Evolutionary conservation across 2,329 filamentous ascomycete species (phyloP), one percentile per base, ranked within the genome.

Genomic region (Beauveria sp.): DNA sequence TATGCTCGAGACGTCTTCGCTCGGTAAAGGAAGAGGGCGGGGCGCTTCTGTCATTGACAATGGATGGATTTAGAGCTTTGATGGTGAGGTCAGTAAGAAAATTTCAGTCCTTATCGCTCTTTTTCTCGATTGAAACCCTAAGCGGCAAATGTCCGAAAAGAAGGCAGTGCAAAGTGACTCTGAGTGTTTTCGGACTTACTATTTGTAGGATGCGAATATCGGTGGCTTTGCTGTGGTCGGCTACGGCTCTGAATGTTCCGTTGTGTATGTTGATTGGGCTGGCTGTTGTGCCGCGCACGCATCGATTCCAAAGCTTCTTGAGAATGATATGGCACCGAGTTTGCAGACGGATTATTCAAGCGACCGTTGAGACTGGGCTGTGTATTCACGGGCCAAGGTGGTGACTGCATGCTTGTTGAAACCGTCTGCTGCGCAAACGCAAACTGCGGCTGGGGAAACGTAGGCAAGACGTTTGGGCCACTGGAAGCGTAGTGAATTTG

Each of bases 1-100:
- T 63, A 41, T 69, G 64, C 26, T 65, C 61, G 55, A 67, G 68
- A 55, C 71, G 69, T 30, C 68, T 65, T 9, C 66, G 66, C 26
- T 67, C 66, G 9, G 67, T 64, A 24, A 66, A 55, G 20, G 67
- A 67, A 30, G 66, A 63, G 12, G 64, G 2, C 37, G 41, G 43
- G 8, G 18, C 12, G 18, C 2, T 41, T 41, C 43, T 30, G 8
- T 59, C 37, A 20, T 37, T 24, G 10, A 7, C 37, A 46, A 34
- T 24, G 16, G 24, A 48, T 40, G 44, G 44, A 40, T 24, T 48
- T 16, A 48, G 14, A 26, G 28, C 55, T 57, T 10, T 16, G 12
- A 46, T 46, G n/a, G 26, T 55, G 16, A 55, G 22, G 41, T 44
- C 16, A 54, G 51, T 7, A 14, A 41, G 34, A 37, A 37, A 14